A percentile compares a stretch with the other conserved stretches of the same genome.
phyloP scores from a whole-genome alignment of 1,284 basidiomycete species.

The Chiua sp. region DNA sequence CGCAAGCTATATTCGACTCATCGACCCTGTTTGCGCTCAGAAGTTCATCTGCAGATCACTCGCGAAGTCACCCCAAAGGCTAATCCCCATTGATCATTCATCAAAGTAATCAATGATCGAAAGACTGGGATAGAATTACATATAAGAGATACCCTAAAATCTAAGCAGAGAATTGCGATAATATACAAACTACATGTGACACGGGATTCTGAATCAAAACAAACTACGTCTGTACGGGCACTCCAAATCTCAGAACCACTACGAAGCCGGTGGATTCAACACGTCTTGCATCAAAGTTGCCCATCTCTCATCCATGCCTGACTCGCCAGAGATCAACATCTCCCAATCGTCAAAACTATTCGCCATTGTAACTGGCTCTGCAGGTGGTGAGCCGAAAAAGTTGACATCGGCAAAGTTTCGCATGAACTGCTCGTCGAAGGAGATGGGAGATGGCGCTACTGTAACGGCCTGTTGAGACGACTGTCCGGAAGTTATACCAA shows the following conservation, averaged over 20 bases:
- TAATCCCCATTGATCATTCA: conserved; percentile 38
- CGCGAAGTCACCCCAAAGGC: conserved; percentile 28
- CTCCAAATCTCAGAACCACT: neutral
- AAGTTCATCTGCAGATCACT: conserved; percentile 36
- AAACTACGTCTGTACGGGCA: neutral
- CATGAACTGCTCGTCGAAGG: conserved; percentile 30
- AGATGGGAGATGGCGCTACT: conserved; percentile 6
- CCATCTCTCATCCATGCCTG: conserved; percentile 62
- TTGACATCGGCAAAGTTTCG: conserved; percentile 15
- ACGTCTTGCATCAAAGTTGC: conserved; percentile 58
- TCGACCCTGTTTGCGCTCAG: conserved; percentile 22
- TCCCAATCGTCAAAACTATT: conserved; percentile 34
- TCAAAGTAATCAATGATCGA: conserved; percentile 37
- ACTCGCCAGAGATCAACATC: conserved; percentile 56
- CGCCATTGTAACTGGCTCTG: neutral
- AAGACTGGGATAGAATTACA: conserved; percentile 17
- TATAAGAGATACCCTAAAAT: conserved; percentile 28
- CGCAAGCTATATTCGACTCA: conserved; percentile 22
- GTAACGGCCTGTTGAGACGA: conserved; percentile 16
- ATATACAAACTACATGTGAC: conserved; percentile 4
- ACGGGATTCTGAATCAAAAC: neutral
- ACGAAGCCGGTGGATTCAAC: conserved; percentile 36
- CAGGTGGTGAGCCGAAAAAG: conserved; percentile 18
- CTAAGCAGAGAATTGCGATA: conserved; percentile 12
- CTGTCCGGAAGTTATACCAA: conserved; percentile 12